These are phyloP conservation scores for Sparassis latifolia DNA, from an alignment of 1,284 basidiomycete genomes.

Conservation along the genomic window DNA sequence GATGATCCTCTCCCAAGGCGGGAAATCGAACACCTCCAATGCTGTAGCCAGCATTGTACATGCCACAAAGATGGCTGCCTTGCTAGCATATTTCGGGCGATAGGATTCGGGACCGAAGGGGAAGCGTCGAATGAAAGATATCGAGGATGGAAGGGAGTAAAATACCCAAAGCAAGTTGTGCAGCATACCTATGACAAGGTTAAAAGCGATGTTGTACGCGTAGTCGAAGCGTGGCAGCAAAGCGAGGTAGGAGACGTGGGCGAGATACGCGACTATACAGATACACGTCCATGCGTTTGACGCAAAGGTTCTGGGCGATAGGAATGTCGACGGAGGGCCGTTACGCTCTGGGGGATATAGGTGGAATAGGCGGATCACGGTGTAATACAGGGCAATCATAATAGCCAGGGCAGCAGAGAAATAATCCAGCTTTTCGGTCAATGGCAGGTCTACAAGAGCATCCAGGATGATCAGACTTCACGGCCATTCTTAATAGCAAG, in stretches of 20 bases:
- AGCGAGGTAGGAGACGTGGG: conserved; percentile 76
- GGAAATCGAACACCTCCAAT: conserved; percentile 91
- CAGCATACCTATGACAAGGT: conserved; percentile 66
- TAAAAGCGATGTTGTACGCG: conserved; percentile 90
- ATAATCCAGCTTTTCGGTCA: conserved; percentile 92
- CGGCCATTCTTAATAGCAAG: conserved; percentile 1
- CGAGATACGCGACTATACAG: conserved; percentile 48
- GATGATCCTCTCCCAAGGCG: conserved; percentile 69
- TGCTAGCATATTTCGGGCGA: conserved; percentile 46
- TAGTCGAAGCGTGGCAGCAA: conserved; percentile 86
- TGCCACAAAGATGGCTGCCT: conserved; percentile 56
- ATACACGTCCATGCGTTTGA: conserved; percentile 34
- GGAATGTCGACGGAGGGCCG: conserved; percentile 19
- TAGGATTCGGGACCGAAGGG: conserved; percentile 45
- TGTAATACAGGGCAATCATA: conserved; percentile 68
- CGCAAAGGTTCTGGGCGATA: conserved; percentile 6
- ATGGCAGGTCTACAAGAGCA: conserved; percentile 55
- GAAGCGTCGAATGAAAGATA: conserved; percentile 46
- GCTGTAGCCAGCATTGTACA: conserved; percentile 73
- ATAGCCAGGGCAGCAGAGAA: conserved; percentile 89
- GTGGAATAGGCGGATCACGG: conserved; percentile 72
- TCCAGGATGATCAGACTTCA: conserved; percentile 7
- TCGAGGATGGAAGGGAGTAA: conserved; percentile 56
- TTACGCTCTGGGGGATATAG: conserved; percentile 48
- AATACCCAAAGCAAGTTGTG: conserved; percentile 86